Base-by-base conservation (phyloP, 2,329 filamentous ascomycete genomes). In the Aspergillus uvarum region DNA sequence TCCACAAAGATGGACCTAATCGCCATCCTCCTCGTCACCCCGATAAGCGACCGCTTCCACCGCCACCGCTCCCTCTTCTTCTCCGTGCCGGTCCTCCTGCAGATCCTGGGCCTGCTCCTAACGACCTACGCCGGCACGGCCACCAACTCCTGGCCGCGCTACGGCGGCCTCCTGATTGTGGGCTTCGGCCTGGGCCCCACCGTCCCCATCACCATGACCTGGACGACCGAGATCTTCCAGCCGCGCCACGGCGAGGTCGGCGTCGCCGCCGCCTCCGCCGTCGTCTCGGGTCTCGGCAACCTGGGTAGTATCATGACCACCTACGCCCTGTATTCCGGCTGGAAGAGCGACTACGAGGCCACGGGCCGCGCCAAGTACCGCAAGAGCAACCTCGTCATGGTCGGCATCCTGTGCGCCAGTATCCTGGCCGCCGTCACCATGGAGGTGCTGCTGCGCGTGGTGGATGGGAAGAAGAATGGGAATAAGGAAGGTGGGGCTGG, bases 201-300 rank as follows among this genome's bases (percentile, higher is more conserved):
- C 0, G 92, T 96, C 1, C 92, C 92, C 11, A 94, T 94, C 70
- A 94, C 90, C 74, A 96, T 96, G 92, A 89, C 92, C 38, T 96
- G 92, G 92, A 92, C 90, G 32, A 91, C 87, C 63, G 90, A 96
- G 76, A 89, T 96, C 70, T 96, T 96, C 80, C 92, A 96, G 77
- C 85, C 85, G 32, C 89, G 92, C 12, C 92, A 96, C 71, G 91
- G 92, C 51, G 92, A 96, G 76, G 91, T 96, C 22, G 92, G 92
- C 58, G 92, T 96, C 6, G 92, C 92, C 4, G 89, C 92, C 14
- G 92, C 92, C 0, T 87, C 89, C 1, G 92, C 92, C 2, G 82
- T 96, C 11, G 92, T 96, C 0, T 95, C 91, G 0, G 92, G 92
- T 0, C 81, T 96, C 44, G 92, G 92, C 0, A 96, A 96, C 70